phyloP scores from a whole-genome alignment of 306 rosid species.

The Oemleria cerasiformis region DNA sequence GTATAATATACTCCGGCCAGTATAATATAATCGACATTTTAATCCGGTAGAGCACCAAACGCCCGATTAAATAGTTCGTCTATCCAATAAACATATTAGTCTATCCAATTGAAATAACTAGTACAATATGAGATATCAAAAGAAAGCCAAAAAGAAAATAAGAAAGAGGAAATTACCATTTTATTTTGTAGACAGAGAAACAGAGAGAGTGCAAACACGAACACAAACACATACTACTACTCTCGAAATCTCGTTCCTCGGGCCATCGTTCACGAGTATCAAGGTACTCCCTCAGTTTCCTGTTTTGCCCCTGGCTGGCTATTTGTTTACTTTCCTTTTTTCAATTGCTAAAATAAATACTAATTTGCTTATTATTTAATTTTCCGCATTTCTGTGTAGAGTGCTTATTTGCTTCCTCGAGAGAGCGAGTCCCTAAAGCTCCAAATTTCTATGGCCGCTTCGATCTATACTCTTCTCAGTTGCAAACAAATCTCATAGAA shows the following conservation, averaged over 20 bases:
- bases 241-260: constrained; percentile 52
- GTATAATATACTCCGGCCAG: too few relatives aligned
- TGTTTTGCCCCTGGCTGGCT: constrained; percentile 36
- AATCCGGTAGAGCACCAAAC: too few relatives aligned
- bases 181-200: neutral
- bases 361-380: constrained; percentile 1
- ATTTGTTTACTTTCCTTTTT: neutral
- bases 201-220: constrained; percentile 2
- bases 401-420: constrained; percentile 30
- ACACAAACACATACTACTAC: constrained; percentile 22
- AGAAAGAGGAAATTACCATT: neutral
- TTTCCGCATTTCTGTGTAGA: constrained; percentile 15
- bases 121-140: too few relatives aligned
- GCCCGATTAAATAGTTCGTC: too few relatives aligned
- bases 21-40: too few relatives aligned
- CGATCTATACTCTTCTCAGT: constrained; percentile 47
- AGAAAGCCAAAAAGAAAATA: neutral
- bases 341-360: neutral
- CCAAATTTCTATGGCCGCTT: constrained; percentile 47
- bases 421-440: constrained; percentile 35
- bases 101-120: too few relatives aligned
- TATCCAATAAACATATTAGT: too few relatives aligned
- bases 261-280: constrained; percentile 47
- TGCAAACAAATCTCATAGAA: constrained; percentile 39
- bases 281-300: constrained; percentile 34